Percentiles rank a stretch among this genome's conserved stretches.
Evolutionary conservation across 768 basidiomycete genomes (phyloP).

Genomic region (Pleurotus platypus): DNA sequence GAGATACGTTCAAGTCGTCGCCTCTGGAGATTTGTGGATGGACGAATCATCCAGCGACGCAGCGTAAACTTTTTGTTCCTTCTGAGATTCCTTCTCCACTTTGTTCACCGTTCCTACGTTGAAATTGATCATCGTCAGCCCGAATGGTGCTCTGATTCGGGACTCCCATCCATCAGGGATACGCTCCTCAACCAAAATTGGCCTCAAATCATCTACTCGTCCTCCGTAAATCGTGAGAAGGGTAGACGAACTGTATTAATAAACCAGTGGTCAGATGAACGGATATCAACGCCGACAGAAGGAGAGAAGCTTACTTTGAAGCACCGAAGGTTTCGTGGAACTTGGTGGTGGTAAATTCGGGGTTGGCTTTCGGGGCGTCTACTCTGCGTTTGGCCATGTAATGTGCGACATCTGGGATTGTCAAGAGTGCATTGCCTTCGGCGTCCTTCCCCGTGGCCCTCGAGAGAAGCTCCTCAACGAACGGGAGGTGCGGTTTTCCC

Average conservation of each 20-base stretch:
- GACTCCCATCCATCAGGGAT: constrained; percentile 73
- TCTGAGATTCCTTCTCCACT: constrained; percentile 26
- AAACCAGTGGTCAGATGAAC: neutral
- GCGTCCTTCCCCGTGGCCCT: constrained; percentile 56
- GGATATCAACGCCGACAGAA: neutral
- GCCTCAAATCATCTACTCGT: constrained; percentile 46
- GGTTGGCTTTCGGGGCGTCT: constrained; percentile 50
- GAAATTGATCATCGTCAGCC: constrained; percentile 56
- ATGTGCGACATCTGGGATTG: constrained; percentile 53
- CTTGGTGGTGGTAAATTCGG: constrained; percentile 46
- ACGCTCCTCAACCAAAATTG: constrained; percentile 64
- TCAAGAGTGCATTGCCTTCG: constrained; percentile 46
- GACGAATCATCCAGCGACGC: constrained; percentile 4
- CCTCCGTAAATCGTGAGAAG: constrained; percentile 68
- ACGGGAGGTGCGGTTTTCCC: constrained; percentile 40
- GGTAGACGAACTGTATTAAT: constrained; percentile 48
- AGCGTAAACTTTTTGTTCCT: neutral
- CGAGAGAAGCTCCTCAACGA: constrained; percentile 53
- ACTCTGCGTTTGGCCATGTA: constrained; percentile 58
- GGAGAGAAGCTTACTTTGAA: constrained; percentile 47
- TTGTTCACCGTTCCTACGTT: constrained; percentile 40
- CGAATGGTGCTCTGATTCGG: constrained; percentile 45
- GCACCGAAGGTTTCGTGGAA: constrained; percentile 63
- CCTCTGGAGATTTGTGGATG: neutral
- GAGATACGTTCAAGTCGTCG: neutral